Evolutionary conservation across 257 asterid genomes (phyloP).

Genomic region (Solanum infundibuliforme): DNA sequence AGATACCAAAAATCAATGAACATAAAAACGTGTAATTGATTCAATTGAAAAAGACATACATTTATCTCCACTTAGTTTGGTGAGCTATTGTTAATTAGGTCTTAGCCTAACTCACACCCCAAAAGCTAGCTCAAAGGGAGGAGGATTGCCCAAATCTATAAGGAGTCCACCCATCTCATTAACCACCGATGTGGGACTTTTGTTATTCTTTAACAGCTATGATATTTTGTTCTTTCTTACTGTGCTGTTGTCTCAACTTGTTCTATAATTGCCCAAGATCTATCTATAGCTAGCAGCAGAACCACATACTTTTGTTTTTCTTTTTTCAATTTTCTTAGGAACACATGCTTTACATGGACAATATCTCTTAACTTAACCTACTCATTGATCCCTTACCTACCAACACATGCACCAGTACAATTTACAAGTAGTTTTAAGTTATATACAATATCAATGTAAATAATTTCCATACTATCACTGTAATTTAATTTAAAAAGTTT

Average conservation of each 20-base stretch:
- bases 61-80: not conserved
- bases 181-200: too few species aligned
- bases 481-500: not conserved
- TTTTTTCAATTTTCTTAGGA: not conserved
- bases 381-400: not conserved
- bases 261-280: not conserved
- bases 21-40: not conserved
- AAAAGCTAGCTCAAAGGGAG: too few species aligned
- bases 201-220: too few species aligned
- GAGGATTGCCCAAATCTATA: too few species aligned
- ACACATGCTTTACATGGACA: not conserved
- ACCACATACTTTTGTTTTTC: not conserved
- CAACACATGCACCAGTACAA: not conserved
- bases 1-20: not conserved
- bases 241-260: not conserved
- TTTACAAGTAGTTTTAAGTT: not conserved
- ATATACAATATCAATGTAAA: not conserved
- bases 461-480: not conserved
- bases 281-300: not conserved
- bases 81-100: not conserved
- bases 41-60: not conserved
- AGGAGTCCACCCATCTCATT: too few species aligned
- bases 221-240: not conserved
- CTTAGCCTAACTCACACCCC: too few species aligned
- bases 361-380: not conserved